Conservation (phyloP, 208 protist species). For the Trichomonas vaginalis region DNA sequence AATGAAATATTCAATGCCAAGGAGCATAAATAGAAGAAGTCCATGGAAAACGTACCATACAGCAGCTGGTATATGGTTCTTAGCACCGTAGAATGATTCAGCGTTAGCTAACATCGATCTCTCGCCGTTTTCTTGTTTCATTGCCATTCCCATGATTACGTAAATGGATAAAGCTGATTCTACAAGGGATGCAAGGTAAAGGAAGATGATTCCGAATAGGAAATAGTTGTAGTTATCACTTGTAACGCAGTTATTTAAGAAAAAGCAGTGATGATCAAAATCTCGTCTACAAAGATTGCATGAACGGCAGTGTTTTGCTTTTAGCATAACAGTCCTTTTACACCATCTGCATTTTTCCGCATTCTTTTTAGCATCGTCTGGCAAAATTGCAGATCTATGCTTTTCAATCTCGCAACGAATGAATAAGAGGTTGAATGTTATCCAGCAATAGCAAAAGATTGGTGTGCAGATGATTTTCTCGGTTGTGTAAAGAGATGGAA, state of each 20-base stretch:
- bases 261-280: constrained; percentile 22
- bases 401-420: not conserved
- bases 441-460: not conserved
- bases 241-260: constrained; percentile 16
- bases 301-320: not conserved
- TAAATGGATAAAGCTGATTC: not conserved
- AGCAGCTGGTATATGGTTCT: not conserved
- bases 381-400: not conserved
- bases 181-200: not conserved
- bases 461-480: not conserved
- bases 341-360: not conserved
- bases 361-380: not conserved
- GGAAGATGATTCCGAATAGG: not conserved
- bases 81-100: not conserved
- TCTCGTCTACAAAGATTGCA: not conserved
- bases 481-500: not conserved
- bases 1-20: not conserved
- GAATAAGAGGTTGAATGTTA: not conserved
- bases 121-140: no score
- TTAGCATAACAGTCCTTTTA: not conserved
- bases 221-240: not conserved
- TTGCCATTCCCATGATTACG: not conserved
- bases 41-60: not conserved
- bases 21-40: not conserved
- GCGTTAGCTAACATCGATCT: not conserved